These are phyloP conservation scores for Phytophthora sp. DNA, from an alignment of 352 stramenopile species.

Conservation along the genomic window DNA sequence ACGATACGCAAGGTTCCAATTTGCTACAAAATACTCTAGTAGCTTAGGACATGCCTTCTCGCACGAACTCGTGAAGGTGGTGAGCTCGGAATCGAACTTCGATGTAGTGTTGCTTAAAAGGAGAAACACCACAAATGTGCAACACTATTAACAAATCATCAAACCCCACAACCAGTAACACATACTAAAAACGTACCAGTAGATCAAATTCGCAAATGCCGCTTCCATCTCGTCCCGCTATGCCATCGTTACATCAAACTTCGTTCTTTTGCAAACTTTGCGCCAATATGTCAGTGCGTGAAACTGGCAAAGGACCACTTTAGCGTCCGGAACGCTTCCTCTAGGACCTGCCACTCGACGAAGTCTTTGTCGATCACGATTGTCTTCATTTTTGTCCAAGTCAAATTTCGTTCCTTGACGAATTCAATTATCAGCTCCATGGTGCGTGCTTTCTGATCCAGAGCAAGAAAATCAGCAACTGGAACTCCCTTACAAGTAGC, in stretches of 20 bases:
- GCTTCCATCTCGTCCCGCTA: slow-evolving; percentile 15
- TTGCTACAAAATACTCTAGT: too few relatives aligned
- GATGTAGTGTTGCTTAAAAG: too few relatives aligned
- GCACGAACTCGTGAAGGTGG: too few relatives aligned
- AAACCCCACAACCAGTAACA: too few relatives aligned
- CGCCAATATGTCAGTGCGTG: slow-evolving; percentile 12
- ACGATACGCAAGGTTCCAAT: too few relatives aligned
- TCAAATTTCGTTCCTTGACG: neutral
- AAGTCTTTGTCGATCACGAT: slow-evolving; percentile 29
- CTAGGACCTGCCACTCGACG: slow-evolving; percentile 12
- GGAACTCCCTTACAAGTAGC: slow-evolving; percentile 24
- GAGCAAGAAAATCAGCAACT: slow-evolving; percentile 29
- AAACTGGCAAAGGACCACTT: slow-evolving; percentile 18
- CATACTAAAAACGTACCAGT: too few relatives aligned
- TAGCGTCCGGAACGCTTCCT: slow-evolving; percentile 1
- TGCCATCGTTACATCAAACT: slow-evolving; percentile 17
- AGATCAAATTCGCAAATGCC: too few relatives aligned
- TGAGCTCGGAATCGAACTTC: too few relatives aligned
- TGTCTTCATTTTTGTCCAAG: neutral
- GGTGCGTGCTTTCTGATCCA: slow-evolving; percentile 22
- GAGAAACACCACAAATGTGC: too few relatives aligned
- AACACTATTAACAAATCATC: too few relatives aligned
- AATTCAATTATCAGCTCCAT: slow-evolving; percentile 19
- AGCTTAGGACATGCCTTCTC: too few relatives aligned
- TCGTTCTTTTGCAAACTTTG: neutral